Evolutionary conservation across 1,284 basidiomycete species (phyloP), one percentile per base, ranked within the genome.

Genomic region (Phellopilus nigrolimitatus): DNA sequence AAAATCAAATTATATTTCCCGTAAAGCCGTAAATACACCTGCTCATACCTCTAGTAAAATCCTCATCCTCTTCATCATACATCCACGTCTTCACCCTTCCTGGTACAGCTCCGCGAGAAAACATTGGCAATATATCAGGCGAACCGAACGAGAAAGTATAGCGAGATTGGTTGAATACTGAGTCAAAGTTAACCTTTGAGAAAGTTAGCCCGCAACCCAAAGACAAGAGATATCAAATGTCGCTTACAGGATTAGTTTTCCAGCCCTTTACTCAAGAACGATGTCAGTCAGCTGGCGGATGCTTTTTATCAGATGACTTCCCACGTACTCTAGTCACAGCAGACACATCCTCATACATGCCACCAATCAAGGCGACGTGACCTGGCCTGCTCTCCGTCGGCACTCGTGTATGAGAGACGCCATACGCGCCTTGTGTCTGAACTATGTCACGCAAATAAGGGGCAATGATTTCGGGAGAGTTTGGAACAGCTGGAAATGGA

Each of bases 341-440:
- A 4, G 88, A 91, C 4, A 92, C 90, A 60, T 95, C 91, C 66
- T 95, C 92, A 64, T 95, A 94, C 88, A 94, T 92, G 6, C 91
- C 91, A 31, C 86, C 92, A 59, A 95, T 92, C 55, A 95, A 78
- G 24, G 91, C 91, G 25, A 95, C 91, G 65, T 90, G 92, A 5
- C 91, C 92, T 1, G 91, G 91, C 21, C 92, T 71, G 66, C 85
- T 90, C 61, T 95, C 92, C 1, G 92, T 95, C 10, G 91, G 91
- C 1, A 95, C 91, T 40, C 83, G 75, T 0, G 92, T 95, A 63
- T 94, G 91, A 9, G 87, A 91, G 27, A 95, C 74, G 2, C 91
- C 91, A 66, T 84, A 94, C 1, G 82, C 83, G 10, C 91, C 91
- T 42, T 82, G 73, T 4, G 66, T 68, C 58, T 88, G 77, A 0